phyloP scores from a whole-genome alignment of 768 basidiomycete genomes.

The Mycena polygramma region DNA sequence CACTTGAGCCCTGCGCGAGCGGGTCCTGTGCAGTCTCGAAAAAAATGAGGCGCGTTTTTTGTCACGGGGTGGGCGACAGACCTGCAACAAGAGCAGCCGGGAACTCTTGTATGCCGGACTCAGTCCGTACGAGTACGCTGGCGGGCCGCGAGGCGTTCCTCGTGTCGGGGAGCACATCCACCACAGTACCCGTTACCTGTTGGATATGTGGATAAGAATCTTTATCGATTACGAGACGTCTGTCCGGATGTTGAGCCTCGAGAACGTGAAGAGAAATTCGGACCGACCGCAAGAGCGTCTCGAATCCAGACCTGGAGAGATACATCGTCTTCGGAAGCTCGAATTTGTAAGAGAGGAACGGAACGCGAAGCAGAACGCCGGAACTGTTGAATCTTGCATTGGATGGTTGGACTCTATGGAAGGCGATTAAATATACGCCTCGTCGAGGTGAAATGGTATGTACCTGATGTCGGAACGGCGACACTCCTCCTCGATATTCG shows the following conservation, averaged over 20 bases:
- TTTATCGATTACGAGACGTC: slow-evolving; percentile 43
- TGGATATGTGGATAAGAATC: slow-evolving; percentile 40
- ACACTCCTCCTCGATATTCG: slow-evolving; percentile 38
- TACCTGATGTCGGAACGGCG: slow-evolving; percentile 33
- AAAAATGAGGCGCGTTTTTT: background rate
- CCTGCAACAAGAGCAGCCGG: slow-evolving; percentile 42
- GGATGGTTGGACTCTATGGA: slow-evolving; percentile 33
- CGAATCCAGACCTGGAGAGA: slow-evolving; percentile 42
- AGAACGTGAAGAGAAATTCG: background rate
- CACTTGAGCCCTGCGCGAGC: slow-evolving; percentile 44
- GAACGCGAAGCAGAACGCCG: slow-evolving; percentile 29
- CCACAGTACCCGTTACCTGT: slow-evolving; percentile 44
- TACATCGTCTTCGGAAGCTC: slow-evolving; percentile 38
- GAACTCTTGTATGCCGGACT: slow-evolving; percentile 30
- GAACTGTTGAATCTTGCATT: slow-evolving; percentile 35
- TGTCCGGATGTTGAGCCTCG: slow-evolving; percentile 1
- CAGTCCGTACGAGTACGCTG: slow-evolving; percentile 36
- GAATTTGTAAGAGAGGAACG: slow-evolving; percentile 28
- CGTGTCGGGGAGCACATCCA: slow-evolving; percentile 39
- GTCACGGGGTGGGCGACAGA: slow-evolving; percentile 1
- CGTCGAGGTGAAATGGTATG: background rate
- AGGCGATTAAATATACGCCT: background rate
- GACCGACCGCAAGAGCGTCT: slow-evolving; percentile 43
- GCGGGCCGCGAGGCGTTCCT: slow-evolving; percentile 29
- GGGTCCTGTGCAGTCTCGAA: slow-evolving; percentile 48